Conservation (phyloP, 441 rosid genomes). For the Gossypium gossypioides region DNA sequence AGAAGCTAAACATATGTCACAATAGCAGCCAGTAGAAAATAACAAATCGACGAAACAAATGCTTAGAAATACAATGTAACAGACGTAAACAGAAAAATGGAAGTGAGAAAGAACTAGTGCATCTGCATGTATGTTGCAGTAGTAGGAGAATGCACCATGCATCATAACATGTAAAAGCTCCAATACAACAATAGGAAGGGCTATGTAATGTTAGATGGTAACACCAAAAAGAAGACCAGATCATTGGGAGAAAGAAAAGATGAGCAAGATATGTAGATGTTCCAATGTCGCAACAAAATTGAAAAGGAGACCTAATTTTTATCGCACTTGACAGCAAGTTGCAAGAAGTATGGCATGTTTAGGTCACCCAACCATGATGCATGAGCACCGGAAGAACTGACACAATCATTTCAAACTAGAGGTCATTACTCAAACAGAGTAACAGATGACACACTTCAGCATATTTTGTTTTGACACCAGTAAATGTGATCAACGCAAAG, state of each 20-base stretch:
- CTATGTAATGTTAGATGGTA: neutral
- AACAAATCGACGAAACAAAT: neutral
- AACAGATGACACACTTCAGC: neutral
- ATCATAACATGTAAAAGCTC: neutral
- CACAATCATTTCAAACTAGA: neutral
- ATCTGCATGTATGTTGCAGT: neutral
- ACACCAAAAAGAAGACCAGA: neutral
- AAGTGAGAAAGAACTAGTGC: neutral
- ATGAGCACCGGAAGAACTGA: neutral
- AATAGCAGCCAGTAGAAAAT: neutral
- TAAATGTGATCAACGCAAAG: neutral
- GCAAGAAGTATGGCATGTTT: neutral
- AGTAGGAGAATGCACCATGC: neutral
- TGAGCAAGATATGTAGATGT: neutral
- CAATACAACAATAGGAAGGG: neutral
- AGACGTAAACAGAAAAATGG: neutral
- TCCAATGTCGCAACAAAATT: neutral
- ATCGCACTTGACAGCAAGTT: neutral
- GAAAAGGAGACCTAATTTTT: neutral
- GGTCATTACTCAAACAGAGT: neutral
- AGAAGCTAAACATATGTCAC: neutral
- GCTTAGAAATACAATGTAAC: neutral
- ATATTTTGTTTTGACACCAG: neutral
- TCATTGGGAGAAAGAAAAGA: neutral
- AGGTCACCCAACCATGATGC: neutral